Base-by-base conservation (phyloP, 441 rosid genomes). In the Bocquillonia castaneifolia region DNA sequence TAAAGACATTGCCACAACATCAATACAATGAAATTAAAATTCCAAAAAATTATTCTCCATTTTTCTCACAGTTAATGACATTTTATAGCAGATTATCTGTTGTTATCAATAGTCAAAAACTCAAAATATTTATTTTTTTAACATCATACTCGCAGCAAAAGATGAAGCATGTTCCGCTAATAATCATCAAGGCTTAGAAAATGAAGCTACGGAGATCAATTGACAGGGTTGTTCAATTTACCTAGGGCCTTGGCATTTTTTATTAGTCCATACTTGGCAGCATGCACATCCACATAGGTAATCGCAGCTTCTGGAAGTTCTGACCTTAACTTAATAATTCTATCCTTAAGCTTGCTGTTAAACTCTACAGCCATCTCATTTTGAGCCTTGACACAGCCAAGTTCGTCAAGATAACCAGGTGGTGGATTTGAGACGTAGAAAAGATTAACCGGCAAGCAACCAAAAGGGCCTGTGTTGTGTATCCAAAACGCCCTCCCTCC, bases 401-500 rank as follows among this genome's bases (percentile, higher is more conserved):
- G 74, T 29, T 54, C 57, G 58, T 86, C 89, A 47, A 74, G 80
- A 10, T 70, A 65, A 18, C 81, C 74, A 0, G 90, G 85, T 0
- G 90, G 80, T 14, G 88, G 86, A 67, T 76, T 85, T 8, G 83
- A 83, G 69, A 80, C 77, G 68, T 88, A 85, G 67, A 83, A 85
- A 37, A 81, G 73, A 68, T 79, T 80, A 51, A 86, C 88, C 0
- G 86, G 79, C 62, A 83, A 58, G 64, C 89, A 83, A 17, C 88
- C 89, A 18, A 84, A 29, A 2, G 86, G 91, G 22, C 89, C 86
- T 0, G 89, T 86, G 70, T 83, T 86, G 67, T 81, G 91, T 26
- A 86, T 77, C 87, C 85, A 86, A 59, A 84, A 86, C 47, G 91
- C 67, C 76, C 96, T 83, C 63, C 89, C 98, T 65, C 97, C 96